Percentiles rank a stretch among this genome's conserved stretches.
Conservation (phyloP, 2,329 filamentous ascomycete genomes). For the Acarospora socialis region DNA sequence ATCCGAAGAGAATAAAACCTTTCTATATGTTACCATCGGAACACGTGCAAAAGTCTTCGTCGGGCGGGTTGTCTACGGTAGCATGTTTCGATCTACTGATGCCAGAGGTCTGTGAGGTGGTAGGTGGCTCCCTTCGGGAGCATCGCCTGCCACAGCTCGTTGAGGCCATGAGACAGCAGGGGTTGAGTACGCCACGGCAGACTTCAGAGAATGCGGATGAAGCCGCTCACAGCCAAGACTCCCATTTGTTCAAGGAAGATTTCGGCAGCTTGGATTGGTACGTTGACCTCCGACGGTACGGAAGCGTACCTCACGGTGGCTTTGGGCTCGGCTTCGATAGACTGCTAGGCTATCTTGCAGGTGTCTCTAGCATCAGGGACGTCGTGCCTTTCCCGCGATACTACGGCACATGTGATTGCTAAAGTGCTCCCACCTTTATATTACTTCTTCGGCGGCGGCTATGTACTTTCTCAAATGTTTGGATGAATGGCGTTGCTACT, state of each 20-base stretch:
- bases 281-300: constrained; percentile 72
- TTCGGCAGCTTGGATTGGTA: constrained; percentile 63
- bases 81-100: constrained; percentile 86
- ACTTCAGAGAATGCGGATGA: constrained; percentile 7
- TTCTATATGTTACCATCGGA: constrained; percentile 67
- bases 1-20: constrained; percentile 76
- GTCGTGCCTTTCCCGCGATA: constrained; percentile 73
- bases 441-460: not conserved
- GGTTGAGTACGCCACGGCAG: constrained; percentile 33
- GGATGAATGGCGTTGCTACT: no score
- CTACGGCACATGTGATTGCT: constrained; percentile 39
- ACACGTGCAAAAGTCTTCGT: not conserved
- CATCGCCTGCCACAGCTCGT: constrained; percentile 55
- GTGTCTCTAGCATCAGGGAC: constrained; percentile 70
- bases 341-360: constrained; percentile 67
- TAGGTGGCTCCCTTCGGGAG: constrained; percentile 80
- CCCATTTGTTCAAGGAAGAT: constrained; percentile 24
- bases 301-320: constrained; percentile 80
- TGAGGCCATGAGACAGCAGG: constrained; percentile 55
- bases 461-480: not conserved
- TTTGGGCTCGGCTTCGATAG: constrained; percentile 87
- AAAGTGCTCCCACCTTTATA: constrained; percentile 9
- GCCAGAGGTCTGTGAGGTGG: constrained; percentile 72
- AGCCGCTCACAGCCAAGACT: constrained; percentile 24
- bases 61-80: constrained; percentile 40